phyloP scores from a whole-genome alignment of 371 early-diverging fungal species.

The Syncephalastrum sp. region DNA sequence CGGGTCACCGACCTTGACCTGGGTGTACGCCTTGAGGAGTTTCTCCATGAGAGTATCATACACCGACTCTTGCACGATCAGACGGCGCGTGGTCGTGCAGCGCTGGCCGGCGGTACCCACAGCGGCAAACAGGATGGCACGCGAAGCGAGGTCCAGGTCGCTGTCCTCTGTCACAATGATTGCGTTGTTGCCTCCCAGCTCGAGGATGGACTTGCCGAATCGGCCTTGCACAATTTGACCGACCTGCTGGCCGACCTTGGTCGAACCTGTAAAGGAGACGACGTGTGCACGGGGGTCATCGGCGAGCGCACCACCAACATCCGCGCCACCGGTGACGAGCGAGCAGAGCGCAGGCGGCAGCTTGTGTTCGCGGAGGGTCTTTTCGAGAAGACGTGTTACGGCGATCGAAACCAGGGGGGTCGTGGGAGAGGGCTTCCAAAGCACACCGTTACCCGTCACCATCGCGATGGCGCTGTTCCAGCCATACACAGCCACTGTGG shows the following conservation, averaged over 20 bases:
- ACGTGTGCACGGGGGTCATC: constrained; percentile 72
- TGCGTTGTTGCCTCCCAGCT: constrained; percentile 97
- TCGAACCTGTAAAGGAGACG: constrained; percentile 92
- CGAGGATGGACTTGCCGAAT: constrained; percentile 86
- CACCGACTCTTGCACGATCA: constrained; percentile 90
- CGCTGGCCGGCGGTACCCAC: constrained; percentile 97
- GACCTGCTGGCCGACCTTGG: constrained; percentile 75
- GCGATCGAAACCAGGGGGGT: constrained; percentile 87
- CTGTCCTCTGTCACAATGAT: constrained; percentile 92
- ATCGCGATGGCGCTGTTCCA: constrained; percentile 95
- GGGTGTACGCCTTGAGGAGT: constrained; percentile 82
- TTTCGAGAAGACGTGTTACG: constrained; percentile 83
- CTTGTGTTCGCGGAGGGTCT: constrained; percentile 82
- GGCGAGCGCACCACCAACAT: constrained; percentile 82
- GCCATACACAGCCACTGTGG: constrained; percentile 69
- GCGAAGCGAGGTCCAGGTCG: constrained; percentile 90
- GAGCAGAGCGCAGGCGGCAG: constrained; percentile 89
- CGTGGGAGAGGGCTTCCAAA: constrained; percentile 96
- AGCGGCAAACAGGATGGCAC: constrained; percentile 92
- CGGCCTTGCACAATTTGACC: constrained; percentile 81
- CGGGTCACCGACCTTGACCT: constrained; percentile 92
- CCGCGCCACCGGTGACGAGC: constrained; percentile 88
- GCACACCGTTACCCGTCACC: constrained; percentile 90
- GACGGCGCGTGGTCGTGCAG: constrained; percentile 93
- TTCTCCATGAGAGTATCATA: constrained; percentile 83